Conservation (phyloP, 2,329 filamentous ascomycete genomes). For the Aspergillus sergii region DNA sequence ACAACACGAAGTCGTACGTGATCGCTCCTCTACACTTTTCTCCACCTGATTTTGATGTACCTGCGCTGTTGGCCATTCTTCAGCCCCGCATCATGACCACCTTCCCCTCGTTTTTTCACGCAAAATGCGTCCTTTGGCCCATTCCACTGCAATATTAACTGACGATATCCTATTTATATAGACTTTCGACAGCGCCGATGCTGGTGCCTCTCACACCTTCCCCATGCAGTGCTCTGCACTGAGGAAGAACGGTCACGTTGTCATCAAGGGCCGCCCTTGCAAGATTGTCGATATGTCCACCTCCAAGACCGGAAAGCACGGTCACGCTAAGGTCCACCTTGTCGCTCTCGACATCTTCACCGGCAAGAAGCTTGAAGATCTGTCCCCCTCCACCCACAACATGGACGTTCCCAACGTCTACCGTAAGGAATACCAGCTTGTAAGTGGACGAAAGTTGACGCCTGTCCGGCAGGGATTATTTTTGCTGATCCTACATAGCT, state of each 20-base stretch:
- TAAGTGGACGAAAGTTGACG: conserved; percentile 56
- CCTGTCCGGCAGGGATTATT: not conserved
- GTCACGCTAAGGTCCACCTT: conserved; percentile 99
- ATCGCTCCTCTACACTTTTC: conserved; percentile 16
- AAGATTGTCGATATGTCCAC: conserved; percentile 99
- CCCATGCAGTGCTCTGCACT: conserved; percentile 99
- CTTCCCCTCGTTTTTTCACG: conserved; percentile 20
- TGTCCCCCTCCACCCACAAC: conserved; percentile 91
- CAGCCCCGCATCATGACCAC: conserved; percentile 34
- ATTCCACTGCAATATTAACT: conserved; percentile 5
- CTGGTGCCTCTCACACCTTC: conserved; percentile 90
- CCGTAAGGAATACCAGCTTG: conserved; percentile 90
- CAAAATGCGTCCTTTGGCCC: not conserved
- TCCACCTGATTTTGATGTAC: conserved; percentile 24
- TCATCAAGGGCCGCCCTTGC: conserved; percentile 98
- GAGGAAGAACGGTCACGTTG: conserved; percentile 98
- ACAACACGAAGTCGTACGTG: conserved; percentile 56
- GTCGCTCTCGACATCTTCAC: conserved; percentile 99
- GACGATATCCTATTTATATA: conserved; percentile 50
- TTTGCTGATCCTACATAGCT: conserved; percentile 58
- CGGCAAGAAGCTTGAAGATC: conserved; percentile 98
- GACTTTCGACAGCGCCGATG: conserved; percentile 92
- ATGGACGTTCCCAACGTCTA: conserved; percentile 77
- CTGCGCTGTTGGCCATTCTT: conserved; percentile 26
- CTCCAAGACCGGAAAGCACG: conserved; percentile 99